Evolutionary conservation across 2,329 filamentous ascomycete species (phyloP).

Genomic region (Sclerotinia subarctica): DNA sequence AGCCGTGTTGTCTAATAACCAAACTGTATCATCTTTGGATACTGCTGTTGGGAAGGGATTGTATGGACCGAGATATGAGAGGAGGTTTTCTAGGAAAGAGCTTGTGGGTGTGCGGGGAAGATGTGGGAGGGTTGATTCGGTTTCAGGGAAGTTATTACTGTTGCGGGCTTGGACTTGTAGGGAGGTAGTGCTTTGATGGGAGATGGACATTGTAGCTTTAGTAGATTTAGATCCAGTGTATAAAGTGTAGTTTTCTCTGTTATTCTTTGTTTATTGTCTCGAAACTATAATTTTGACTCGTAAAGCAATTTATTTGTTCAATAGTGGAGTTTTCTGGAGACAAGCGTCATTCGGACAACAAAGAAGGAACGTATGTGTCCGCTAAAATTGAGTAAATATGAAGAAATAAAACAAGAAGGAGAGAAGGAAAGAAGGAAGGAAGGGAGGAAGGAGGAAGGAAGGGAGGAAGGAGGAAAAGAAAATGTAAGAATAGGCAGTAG

Average conservation of each 20-base stretch:
- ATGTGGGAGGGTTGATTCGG: slow-evolving; percentile 48
- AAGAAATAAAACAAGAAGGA: background rate
- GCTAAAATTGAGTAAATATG: background rate
- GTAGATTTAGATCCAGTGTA: background rate
- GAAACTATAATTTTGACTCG: background rate
- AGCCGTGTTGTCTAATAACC: slow-evolving; percentile 88
- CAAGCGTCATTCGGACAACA: background rate
- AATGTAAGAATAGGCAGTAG: background rate
- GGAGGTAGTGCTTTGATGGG: slow-evolving; percentile 12
- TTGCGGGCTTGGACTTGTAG: slow-evolving; percentile 17
- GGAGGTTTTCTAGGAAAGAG: slow-evolving; percentile 39
- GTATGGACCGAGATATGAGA: slow-evolving; percentile 49
- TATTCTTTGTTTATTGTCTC: background rate
- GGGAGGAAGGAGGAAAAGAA: too few relatives aligned
- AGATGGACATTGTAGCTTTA: background rate
- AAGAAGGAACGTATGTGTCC: background rate
- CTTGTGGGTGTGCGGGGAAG: slow-evolving; percentile 35
- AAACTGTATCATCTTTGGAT: slow-evolving; percentile 65
- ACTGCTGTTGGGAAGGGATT: slow-evolving; percentile 61
- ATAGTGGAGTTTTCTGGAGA: background rate
- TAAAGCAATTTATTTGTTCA: background rate
- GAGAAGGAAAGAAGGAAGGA: too few relatives aligned
- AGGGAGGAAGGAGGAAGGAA: too few relatives aligned
- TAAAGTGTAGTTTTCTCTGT: background rate
- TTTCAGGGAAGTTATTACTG: slow-evolving; percentile 23